Conservation (phyloP, 805 yeast genomes). For the Candida qinlingensis region DNA sequence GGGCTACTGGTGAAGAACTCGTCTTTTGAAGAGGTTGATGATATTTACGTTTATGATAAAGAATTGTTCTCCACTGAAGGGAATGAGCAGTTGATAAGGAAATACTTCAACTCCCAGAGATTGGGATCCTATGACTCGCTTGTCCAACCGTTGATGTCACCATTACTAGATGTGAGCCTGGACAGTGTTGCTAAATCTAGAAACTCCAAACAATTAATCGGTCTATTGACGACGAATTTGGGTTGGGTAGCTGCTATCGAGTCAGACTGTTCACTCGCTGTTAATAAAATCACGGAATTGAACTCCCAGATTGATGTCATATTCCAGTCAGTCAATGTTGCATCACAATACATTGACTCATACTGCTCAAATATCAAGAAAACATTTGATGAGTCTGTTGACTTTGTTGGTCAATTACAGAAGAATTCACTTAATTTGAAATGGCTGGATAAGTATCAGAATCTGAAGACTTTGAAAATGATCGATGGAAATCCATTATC, state of each 20-base stretch:
- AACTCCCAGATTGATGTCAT: slow-evolving; percentile 34
- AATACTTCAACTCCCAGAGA: slow-evolving; percentile 9
- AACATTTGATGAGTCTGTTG: slow-evolving; percentile 33
- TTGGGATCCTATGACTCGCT: slow-evolving; percentile 11
- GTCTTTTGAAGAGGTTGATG: slow-evolving; percentile 43
- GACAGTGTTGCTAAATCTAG: slow-evolving; percentile 13
- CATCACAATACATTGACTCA: slow-evolving; percentile 43
- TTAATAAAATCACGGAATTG: slow-evolving; percentile 27
- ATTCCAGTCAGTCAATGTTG: slow-evolving; percentile 41
- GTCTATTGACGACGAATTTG: slow-evolving; percentile 39
- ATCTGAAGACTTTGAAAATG: slow-evolving; percentile 9
- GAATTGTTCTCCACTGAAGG: slow-evolving; percentile 40
- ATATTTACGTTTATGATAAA: slow-evolving; percentile 60
- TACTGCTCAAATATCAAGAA: slow-evolving; percentile 47
- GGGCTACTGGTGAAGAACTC: slow-evolving; percentile 50
- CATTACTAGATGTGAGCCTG: slow-evolving; percentile 27
- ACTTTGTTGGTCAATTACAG: slow-evolving; percentile 34
- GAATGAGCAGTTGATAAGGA: slow-evolving; percentile 7
- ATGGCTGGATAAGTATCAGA: slow-evolving; percentile 15
- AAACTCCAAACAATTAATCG: slow-evolving; percentile 20
- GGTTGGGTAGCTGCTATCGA: slow-evolving; percentile 47
- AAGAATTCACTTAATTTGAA: slow-evolving; percentile 33
- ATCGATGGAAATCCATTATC: slow-evolving; percentile 11
- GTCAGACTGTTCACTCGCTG: slow-evolving; percentile 33
- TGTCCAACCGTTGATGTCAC: slow-evolving; percentile 34